Conservation (phyloP, 345 rosid species). For the Salix koriyanagi region DNA sequence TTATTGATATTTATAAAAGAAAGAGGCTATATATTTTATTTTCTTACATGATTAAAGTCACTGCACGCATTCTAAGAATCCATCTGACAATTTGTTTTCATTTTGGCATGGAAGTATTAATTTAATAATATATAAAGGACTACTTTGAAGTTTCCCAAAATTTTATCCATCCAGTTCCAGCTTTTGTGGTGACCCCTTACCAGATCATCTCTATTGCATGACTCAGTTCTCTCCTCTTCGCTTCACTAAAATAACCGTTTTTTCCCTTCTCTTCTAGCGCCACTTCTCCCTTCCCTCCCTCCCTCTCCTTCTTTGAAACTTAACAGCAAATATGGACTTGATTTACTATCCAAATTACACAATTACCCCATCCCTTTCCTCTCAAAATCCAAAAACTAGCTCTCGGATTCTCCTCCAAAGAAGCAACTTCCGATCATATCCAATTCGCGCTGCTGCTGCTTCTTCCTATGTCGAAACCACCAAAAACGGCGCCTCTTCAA, state of each 20-base stretch:
- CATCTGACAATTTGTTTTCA: no score
- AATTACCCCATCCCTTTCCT: background rate
- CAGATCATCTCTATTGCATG: background rate
- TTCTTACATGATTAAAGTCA: no score
- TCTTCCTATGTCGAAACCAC: background rate
- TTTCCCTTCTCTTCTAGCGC: background rate
- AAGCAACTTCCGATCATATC: background rate
- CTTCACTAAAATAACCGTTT: background rate
- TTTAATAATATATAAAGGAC: background rate
- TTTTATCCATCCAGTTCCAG: background rate
- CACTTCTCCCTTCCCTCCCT: background rate
- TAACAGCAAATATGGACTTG: constrained; percentile 10
- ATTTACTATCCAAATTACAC: constrained; percentile 12
- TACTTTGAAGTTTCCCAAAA: background rate
- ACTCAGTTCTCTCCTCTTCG: no score
- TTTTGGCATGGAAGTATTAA: background rate
- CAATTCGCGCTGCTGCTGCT: background rate
- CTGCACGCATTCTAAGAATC: no score
- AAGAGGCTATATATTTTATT: no score
- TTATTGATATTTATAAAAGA: no score
- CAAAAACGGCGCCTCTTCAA: background rate
- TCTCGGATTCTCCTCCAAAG: background rate
- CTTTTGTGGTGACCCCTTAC: background rate
- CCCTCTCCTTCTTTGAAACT: background rate
- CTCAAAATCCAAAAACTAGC: background rate